Conservation (phyloP, 208 protist genomes). For the Acanthamoeba triangularis region DNA sequence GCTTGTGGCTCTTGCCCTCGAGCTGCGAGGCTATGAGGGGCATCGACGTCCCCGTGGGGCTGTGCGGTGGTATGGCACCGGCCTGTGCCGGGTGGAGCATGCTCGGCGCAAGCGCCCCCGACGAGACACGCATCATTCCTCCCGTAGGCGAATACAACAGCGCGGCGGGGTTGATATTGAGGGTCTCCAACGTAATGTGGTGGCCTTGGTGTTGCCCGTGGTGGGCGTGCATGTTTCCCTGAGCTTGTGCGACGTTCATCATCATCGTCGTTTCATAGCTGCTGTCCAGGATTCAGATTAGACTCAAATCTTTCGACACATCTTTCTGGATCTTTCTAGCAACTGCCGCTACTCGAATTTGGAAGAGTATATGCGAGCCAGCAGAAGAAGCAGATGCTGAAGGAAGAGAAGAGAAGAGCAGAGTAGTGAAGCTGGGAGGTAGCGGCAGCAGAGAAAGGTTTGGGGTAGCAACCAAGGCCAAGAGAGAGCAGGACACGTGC, state of each 20-base stretch:
- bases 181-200: not conserved
- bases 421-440: not conserved
- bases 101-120: not conserved
- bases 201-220: not conserved
- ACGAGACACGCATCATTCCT: not conserved
- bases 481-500: not conserved
- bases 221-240: not conserved
- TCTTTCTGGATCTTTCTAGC: not conserved
- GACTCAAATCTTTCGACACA: not conserved
- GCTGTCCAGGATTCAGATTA: not conserved
- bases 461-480: not conserved
- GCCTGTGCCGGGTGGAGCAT: not conserved
- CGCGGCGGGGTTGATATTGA: slow-evolving; percentile 33
- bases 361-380: no score
- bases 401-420: not conserved
- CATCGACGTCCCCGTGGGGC: not conserved
- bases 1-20: not conserved
- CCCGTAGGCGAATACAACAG: slow-evolving; percentile 25
- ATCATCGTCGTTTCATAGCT: slow-evolving; percentile 12
- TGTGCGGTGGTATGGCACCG: not conserved
- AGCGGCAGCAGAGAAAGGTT: no score
- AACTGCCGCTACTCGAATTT: no score
- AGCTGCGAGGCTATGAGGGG: not conserved
- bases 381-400: not conserved
- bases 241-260: not conserved